phyloP scores from a whole-genome alignment of 2,329 filamentous ascomycete species.

The Epichloe elymi region DNA sequence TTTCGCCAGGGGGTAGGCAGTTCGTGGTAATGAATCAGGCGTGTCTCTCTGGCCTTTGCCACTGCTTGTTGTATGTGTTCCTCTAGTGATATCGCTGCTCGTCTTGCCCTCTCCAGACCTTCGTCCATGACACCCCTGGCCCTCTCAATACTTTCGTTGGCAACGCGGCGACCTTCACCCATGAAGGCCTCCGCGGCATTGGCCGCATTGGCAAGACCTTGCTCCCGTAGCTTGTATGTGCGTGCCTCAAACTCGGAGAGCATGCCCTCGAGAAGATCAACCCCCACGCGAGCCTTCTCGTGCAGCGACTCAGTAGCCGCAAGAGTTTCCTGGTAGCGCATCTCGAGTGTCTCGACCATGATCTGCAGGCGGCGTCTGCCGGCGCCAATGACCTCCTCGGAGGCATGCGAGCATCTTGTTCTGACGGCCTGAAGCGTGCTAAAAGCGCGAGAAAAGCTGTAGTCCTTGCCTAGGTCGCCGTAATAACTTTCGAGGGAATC shows the following conservation, averaged over 20 bases:
- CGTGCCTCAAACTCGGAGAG: constrained; percentile 74
- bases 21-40: constrained; percentile 79
- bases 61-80: constrained; percentile 76
- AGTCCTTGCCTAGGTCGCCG: constrained; percentile 69
- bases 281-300: constrained; percentile 79
- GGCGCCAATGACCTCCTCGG: constrained; percentile 78
- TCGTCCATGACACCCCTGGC: constrained; percentile 69
- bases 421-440: constrained; percentile 76
- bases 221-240: constrained; percentile 66
- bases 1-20: constrained; percentile 85
- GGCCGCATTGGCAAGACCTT: constrained; percentile 53
- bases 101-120: constrained; percentile 67
- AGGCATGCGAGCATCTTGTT: constrained; percentile 77
- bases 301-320: constrained; percentile 75
- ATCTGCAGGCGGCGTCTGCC: constrained; percentile 74
- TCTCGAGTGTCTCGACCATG: constrained; percentile 85
- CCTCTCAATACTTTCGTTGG: constrained; percentile 65
- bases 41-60: constrained; percentile 58
- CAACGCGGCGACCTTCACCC: constrained; percentile 64
- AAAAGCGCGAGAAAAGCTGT: constrained; percentile 74
- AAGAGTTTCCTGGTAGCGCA: constrained; percentile 74
- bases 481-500: constrained; percentile 88
- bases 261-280: constrained; percentile 76
- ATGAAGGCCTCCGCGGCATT: constrained; percentile 60
- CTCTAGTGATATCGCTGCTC: constrained; percentile 69